phyloP scores from a whole-genome alignment of 2,329 filamentous ascomycete genomes.

The Neocatenulostroma microsporum region DNA sequence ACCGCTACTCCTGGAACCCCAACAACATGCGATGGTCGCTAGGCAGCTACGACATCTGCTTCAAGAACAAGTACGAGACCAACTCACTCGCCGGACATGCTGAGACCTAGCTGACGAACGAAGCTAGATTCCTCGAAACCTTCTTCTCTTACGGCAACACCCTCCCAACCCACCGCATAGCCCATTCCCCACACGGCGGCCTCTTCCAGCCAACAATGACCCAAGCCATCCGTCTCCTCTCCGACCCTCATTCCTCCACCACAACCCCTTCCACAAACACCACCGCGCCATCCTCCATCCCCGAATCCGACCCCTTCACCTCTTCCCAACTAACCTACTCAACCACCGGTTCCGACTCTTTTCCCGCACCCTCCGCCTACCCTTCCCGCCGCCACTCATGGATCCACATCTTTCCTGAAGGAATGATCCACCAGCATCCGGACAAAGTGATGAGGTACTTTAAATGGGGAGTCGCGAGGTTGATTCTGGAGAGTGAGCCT shows the following conservation, averaged over 20 bases:
- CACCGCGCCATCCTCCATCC: constrained; percentile 8
- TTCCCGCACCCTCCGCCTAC: constrained; percentile 65
- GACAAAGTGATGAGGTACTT: constrained; percentile 82
- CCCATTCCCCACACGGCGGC: constrained; percentile 72
- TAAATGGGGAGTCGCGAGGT: constrained; percentile 89
- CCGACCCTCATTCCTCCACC: constrained; percentile 35
- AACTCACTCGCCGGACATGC: neutral
- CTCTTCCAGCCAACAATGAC: constrained; percentile 84
- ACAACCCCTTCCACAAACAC: constrained; percentile 3
- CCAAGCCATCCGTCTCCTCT: constrained; percentile 77
- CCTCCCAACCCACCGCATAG: constrained; percentile 74
- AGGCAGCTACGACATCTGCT: constrained; percentile 93
- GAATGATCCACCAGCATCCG: constrained; percentile 81
- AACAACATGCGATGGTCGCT: constrained; percentile 79
- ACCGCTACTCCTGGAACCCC: constrained; percentile 62
- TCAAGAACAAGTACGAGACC: constrained; percentile 63
- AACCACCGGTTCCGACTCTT: constrained; percentile 58
- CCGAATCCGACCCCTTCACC: constrained; percentile 49
- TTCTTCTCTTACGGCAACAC: constrained; percentile 91
- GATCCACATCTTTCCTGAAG: constrained; percentile 96
- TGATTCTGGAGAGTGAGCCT: constrained; percentile 83
- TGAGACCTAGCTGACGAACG: constrained; percentile 4
- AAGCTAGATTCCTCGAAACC: constrained; percentile 46
- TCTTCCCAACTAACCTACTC: constrained; percentile 51
- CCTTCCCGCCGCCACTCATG: constrained; percentile 64